Evolutionary conservation across 139 green algal species (phyloP).

Genomic region (Coelastrella sp.): DNA sequence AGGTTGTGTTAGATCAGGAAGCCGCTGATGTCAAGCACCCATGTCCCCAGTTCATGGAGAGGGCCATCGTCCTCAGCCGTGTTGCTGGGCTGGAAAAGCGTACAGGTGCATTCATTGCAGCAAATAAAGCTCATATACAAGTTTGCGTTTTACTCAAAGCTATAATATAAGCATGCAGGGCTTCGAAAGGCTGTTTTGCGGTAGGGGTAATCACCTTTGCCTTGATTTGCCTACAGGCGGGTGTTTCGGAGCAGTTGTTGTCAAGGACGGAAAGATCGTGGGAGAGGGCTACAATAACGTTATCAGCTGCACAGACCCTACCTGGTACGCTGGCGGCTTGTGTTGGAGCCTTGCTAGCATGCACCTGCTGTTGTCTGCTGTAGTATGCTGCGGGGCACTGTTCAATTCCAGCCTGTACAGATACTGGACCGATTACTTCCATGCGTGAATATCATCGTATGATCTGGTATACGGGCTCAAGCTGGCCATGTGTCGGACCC

Average conservation of each 20-base stretch:
- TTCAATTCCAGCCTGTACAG: no score
- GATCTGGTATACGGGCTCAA: no score
- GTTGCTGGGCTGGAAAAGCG: conserved; percentile 49
- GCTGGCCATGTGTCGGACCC: no score
- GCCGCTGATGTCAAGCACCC: conserved; percentile 22
- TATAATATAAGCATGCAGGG: neutral
- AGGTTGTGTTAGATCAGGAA: no score
- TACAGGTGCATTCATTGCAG: conserved; percentile 1
- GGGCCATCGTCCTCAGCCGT: conserved; percentile 51
- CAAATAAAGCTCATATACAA: no score
- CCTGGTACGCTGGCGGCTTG: conserved; percentile 47
- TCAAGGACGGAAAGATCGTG: conserved; percentile 59
- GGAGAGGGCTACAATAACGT: conserved; percentile 69
- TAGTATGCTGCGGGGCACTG: no score
- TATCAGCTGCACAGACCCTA: conserved; percentile 58
- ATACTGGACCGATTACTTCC: no score
- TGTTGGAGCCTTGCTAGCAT: no score
- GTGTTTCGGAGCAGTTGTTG: conserved; percentile 63
- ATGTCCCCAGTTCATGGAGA: conserved; percentile 45
- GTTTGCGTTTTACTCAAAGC: neutral
- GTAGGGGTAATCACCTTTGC: no score
- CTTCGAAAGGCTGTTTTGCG: no score
- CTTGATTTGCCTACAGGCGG: conserved; percentile 29
- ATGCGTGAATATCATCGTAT: no score
- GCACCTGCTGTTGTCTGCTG: no score